phyloP scores from a whole-genome alignment of 176 grass and related monocot genomes.

The Rhynchospora tenuis region DNA sequence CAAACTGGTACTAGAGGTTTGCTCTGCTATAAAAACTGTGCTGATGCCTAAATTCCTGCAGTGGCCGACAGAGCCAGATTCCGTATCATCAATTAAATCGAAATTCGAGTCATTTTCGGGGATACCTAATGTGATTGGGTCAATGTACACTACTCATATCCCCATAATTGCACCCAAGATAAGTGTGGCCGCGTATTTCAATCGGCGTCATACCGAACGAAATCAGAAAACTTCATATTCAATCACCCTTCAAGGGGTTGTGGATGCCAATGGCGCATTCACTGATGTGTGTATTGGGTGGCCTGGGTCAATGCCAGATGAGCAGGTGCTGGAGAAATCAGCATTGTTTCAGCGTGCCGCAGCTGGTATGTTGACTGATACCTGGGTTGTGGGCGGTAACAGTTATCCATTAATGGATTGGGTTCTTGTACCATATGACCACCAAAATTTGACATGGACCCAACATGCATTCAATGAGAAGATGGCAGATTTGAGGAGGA shows the following conservation, averaged over 20 bases:
- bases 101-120: conserved; percentile 46
- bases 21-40: conserved; percentile 72
- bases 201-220: conserved; percentile 86
- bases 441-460: conserved; percentile 92
- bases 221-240: conserved; percentile 99
- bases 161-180: conserved; percentile 98
- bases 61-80: conserved; percentile 44
- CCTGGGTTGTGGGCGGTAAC: conserved; percentile 61
- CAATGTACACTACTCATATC: conserved; percentile 94
- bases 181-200: conserved; percentile 86
- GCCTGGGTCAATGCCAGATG: conserved; percentile 93
- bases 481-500: conserved; percentile 48
- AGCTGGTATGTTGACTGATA: conserved; percentile 62
- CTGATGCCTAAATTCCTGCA: conserved; percentile 89
- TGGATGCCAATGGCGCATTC: conserved; percentile 64
- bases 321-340: conserved; percentile 88
- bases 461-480: conserved; percentile 97
- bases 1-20: conserved; percentile 92
- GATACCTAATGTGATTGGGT: conserved; percentile 48
- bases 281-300: conserved; percentile 93
- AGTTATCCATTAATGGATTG: conserved; percentile 89
- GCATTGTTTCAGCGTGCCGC: conserved; percentile 75
- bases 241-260: conserved; percentile 87
- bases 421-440: conserved; percentile 91
- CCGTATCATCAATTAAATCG: conserved; percentile 35